Base-by-base conservation (phyloP, 2,329 filamentous ascomycete species). In the Talaromyces sp. region DNA sequence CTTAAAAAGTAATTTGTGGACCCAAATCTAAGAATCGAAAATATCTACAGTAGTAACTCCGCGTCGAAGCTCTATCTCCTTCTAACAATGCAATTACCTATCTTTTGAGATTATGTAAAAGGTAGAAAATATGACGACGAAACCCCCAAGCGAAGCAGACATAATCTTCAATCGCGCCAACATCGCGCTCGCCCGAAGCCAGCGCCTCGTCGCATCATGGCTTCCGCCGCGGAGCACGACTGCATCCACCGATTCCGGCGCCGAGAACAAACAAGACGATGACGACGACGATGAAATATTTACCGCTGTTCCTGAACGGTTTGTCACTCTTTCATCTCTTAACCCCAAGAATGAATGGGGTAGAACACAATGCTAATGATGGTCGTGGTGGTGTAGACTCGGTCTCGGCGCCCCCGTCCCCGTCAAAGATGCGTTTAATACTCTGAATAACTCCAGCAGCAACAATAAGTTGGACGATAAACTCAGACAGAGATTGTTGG, bases 181-280 rank as follows among this genome's bases (percentile, higher is more conserved):
- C 67, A 79, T 87, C 56, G 80, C 80, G 3, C 75, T 86, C 10
- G 84, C 85, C 7, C 82, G 83, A 62, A 82, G 80, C 60, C 84
- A 86, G 68, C 81, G 81, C 39, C 75, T 86, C 19, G 77, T 88
- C 66, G 79, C 83, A 60, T 86, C 85, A 68, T 85, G 84, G 83
- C 80, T 88, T 35, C 83, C 84, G 13, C 74, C 82, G n/a, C 78
- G 76, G 64, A 73, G 4, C 13, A 27, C 79, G 6, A 64, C 25
- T 15, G 33, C 73, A n/a, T 73, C 78, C 25, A 78, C 73, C 58
- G 69, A 73, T 61, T 72, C 76, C 66, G 19, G 10, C n/a, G 69
- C 72, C 62, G 81, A 80, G 4, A 19, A 31, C 68, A 74, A 80
- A 10, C 15, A 31, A 13, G 25, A n/a, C 22, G 74, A 80, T 41